Conservation (phyloP, 345 rosid species). For the Salix exigua region DNA sequence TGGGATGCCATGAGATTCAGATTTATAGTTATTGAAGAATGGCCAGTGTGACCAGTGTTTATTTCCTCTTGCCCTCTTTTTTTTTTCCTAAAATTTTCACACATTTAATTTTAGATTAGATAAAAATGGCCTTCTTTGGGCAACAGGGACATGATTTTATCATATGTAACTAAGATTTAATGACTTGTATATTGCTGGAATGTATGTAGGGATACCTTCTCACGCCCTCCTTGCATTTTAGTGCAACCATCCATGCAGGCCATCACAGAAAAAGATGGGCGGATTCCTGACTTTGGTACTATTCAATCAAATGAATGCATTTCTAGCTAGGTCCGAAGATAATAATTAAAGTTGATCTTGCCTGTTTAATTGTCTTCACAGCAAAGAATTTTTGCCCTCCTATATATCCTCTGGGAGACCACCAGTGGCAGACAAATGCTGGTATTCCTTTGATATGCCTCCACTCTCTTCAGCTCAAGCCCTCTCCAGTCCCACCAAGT, state of each 20-base stretch:
- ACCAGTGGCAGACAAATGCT: constrained; percentile 55
- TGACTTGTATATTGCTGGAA: constrained; percentile 22
- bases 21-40: too few species aligned
- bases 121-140: neutral
- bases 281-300: constrained; percentile 80
- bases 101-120: neutral
- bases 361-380: constrained; percentile 30
- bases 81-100: neutral
- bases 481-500: constrained; percentile 78
- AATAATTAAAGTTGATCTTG: neutral
- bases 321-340: neutral
- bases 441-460: constrained; percentile 76
- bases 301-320: neutral
- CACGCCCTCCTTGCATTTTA: constrained; percentile 81
- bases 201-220: constrained; percentile 92
- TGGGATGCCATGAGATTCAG: too few species aligned
- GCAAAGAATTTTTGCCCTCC: constrained; percentile 79
- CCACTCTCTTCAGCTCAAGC: constrained; percentile 85
- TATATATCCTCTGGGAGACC: constrained; percentile 78
- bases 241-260: constrained; percentile 84
- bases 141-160: neutral
- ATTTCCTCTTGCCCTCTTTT: neutral
- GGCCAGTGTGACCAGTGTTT: neutral
- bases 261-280: constrained; percentile 38
- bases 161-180: neutral